phyloP scores from a whole-genome alignment of 257 asterid species.

The Marsdenia floribunda region DNA sequence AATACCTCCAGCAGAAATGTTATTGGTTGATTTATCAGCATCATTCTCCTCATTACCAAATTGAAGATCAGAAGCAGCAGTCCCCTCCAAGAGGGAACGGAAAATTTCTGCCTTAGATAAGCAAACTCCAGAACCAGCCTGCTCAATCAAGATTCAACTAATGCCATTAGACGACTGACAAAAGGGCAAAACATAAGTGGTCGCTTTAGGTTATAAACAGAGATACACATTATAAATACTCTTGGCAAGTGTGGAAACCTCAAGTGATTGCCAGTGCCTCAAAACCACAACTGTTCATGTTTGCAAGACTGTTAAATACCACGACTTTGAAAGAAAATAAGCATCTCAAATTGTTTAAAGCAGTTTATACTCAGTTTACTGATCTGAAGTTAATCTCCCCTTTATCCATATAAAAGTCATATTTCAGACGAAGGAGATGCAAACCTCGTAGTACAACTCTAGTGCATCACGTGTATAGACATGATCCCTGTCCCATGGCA shows the following conservation, averaged over 20 bases:
- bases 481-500: conserved; percentile 74
- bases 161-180: not conserved
- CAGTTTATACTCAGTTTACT: not conserved
- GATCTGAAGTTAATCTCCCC: not conserved
- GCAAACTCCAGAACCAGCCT: conserved; percentile 66
- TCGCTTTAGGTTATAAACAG: too few relatives aligned
- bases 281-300: not conserved
- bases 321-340: not conserved
- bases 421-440: conserved; percentile 3
- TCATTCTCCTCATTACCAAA: conserved; percentile 39
- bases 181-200: not conserved
- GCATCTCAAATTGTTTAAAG: not conserved
- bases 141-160: conserved; percentile 26
- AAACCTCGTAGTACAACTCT: conserved; percentile 91
- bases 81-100: conserved; percentile 55
- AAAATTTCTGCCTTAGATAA: conserved; percentile 58
- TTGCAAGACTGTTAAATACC: not conserved
- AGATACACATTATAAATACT: not conserved
- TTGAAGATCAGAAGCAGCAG: conserved; percentile 64
- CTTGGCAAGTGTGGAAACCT: not conserved
- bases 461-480: conserved; percentile 74
- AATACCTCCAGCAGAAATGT: conserved; percentile 38
- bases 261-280: not conserved
- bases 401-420: not conserved
- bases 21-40: conserved; percentile 20